Base-by-base conservation (phyloP, 2,329 filamentous ascomycete species). In the Cyphellophora europaea region DNA sequence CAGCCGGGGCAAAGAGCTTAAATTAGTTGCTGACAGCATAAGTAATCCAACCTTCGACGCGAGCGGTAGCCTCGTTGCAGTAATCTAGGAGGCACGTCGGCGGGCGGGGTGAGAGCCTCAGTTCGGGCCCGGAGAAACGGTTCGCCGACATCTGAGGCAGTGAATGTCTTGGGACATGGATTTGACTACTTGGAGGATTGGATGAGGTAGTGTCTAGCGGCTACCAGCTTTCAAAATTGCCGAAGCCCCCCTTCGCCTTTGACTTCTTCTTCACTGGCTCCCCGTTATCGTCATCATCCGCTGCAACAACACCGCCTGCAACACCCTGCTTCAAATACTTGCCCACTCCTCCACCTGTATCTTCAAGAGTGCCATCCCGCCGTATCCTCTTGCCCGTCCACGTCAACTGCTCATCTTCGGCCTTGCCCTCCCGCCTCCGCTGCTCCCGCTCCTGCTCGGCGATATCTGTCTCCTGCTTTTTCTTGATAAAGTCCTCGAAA, bases 331-430 rank as follows among this genome's bases (percentile, higher is more conserved):
- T 81, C 33, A 98, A 60, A 55, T 96, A 96, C 58, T 89, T 95
- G 5, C 89, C 91, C 6, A 80, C 71, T 3, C 66, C 66, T n/a
- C 46, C 42, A 5, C 53, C 59, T 10, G 77, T 76, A 4, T 59
- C 61, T 8, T 58, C 57, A 2, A 76, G 65, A 0, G 67, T 74
- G 1, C 77, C 81, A 50, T 81, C 75, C 2, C 66, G 70, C 16
- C 87, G 69, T 32, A 98, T 76, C 27, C 88, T 69, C 63, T 96
- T 98, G 3, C 91, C 91, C 3, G 91, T 96, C 91, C 91, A 98
- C 3, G 91, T 98, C 2, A 84, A 80, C 54, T 75, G 77, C 51
- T 96, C 87, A 52, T 95, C 89, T 35, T 93, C 89, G 2, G 72
- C 63, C 38, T 69, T 45, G 27, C 54, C 48, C 8, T 55, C 50